Evolutionary conservation across 345 rosid species (phyloP).

Genomic region (Diplotaxis tenuifolia): DNA sequence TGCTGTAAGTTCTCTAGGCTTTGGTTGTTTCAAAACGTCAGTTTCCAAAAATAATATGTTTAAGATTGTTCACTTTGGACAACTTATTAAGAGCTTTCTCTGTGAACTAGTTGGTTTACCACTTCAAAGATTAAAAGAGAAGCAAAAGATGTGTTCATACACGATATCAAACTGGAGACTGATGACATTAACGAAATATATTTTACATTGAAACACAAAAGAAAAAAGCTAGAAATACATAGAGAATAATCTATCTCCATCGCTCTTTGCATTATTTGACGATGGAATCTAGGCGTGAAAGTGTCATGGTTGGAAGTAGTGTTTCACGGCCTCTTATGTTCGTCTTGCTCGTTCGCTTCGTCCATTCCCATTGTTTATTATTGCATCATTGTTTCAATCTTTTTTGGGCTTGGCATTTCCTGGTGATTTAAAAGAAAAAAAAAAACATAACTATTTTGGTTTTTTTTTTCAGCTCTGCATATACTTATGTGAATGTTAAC

Average conservation of each 20-base stretch:
- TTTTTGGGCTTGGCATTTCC: too few species aligned
- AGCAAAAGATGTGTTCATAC: neutral
- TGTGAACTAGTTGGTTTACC: conserved; percentile 7
- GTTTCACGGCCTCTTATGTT: too few species aligned
- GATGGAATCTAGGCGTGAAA: too few species aligned
- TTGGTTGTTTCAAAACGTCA: neutral
- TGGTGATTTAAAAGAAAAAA: too few species aligned
- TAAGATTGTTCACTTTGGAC: neutral
- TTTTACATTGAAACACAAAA: conserved; percentile 30
- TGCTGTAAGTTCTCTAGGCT: conserved; percentile 29
- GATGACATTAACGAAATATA: conserved; percentile 22
- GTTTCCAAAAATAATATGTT: neutral
- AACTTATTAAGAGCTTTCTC: neutral
- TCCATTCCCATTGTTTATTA: too few species aligned
- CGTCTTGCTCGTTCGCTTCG: too few species aligned
- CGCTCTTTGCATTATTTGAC: neutral
- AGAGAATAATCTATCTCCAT: neutral
- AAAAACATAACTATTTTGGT: too few species aligned
- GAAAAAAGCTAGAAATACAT: conserved; percentile 16
- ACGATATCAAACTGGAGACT: neutral
- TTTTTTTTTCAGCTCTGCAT: too few species aligned
- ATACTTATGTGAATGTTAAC: too few species aligned
- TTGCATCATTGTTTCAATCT: too few species aligned
- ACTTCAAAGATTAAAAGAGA: neutral
- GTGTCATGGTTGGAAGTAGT: too few species aligned